Evolutionary conservation across 805 yeast genomes (phyloP), one percentile per base, ranked within the genome.

Genomic region (Metschnikowia henanensis): DNA sequence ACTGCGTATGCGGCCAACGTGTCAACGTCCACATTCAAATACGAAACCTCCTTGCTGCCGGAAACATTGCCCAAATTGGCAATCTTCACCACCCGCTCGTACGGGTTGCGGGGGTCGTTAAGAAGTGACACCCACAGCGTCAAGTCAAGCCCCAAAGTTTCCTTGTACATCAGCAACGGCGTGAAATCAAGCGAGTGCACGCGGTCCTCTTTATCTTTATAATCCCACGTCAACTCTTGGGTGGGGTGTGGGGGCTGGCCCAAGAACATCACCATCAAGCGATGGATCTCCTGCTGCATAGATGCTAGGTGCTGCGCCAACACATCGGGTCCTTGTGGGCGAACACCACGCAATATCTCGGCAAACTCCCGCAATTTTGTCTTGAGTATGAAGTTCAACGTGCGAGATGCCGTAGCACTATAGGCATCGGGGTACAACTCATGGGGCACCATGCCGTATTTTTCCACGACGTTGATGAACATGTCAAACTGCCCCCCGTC

Each of bases 401-500:
- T 51, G 16, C 50, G 37, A 13, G 57, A 53, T 8, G 57, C 51
- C 1, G 56, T 51, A 22, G 57, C 51, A 18, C 53, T 41, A 33
- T 43, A 55, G 4, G 53, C 53, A 31, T 55, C 57, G 3, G 59
- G 59, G 38, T 38, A 55, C 30, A 48, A 23, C 10, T 49, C 54
- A 31, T 46, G 47, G 6, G 59, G 59, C 5, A 55, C 39, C 47
- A 46, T 37, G 7, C 59, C 59, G 39, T 55, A 55, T 37, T 55
- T 55, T 39, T 49, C 56, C 20, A 47, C 54, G 19, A 55, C 39
- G 39, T 55, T 55, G 35, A 51, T 44, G 39, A 53, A 46, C 56
- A 53, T 53, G 37, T 53, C 59, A 31, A 49, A 53, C 35, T 53
- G 59, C 15, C 59, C 59, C 8, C 57, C 57, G 42, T 55, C 57